Percentiles rank a stretch among this genome's conserved stretches.
phyloP scores from a whole-genome alignment of 306 rosid species.

The Pyrus pyrifolia region DNA sequence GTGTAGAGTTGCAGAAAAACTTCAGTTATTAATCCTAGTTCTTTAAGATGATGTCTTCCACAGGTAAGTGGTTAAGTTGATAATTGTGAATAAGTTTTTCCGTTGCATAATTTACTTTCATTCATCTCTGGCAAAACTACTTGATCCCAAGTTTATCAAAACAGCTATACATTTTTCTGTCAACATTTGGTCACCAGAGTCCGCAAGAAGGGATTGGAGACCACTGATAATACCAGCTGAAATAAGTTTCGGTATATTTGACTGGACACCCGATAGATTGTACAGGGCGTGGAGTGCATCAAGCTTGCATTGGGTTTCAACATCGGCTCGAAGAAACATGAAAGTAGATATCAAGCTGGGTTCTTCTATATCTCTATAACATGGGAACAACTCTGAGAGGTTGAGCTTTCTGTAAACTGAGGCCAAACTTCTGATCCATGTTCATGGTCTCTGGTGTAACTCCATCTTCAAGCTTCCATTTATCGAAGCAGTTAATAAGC shows the following conservation, averaged over 20 bases:
- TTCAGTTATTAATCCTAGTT: too few species aligned
- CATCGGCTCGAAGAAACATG: conserved; percentile 26
- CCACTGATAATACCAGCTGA: conserved; percentile 52
- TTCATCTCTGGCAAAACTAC: conserved; percentile 58
- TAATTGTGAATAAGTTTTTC: too few species aligned
- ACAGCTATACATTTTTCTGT: conserved; percentile 75
- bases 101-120: too few species aligned
- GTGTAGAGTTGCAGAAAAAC: too few species aligned
- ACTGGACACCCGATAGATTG: conserved; percentile 62
- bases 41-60: too few species aligned
- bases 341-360: too few species aligned
- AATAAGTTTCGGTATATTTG: conserved; percentile 63
- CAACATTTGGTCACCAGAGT: conserved; percentile 49
- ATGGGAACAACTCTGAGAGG: not conserved
- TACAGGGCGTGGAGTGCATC: conserved; percentile 87
- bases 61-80: too few species aligned
- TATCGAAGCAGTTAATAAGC: conserved; percentile 12
- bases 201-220: conserved; percentile 58
- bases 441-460: conserved; percentile 8
- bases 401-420: not conserved
- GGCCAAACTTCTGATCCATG: conserved; percentile 21
- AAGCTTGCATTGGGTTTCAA: conserved; percentile 61
- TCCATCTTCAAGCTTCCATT: conserved; percentile 35
- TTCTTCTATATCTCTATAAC: too few species aligned
- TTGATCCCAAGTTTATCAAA: conserved; percentile 67